These are phyloP conservation scores for Hymenoscyphus linearis DNA, from an alignment of 2,329 filamentous ascomycete genomes.

Conservation along the genomic window DNA sequence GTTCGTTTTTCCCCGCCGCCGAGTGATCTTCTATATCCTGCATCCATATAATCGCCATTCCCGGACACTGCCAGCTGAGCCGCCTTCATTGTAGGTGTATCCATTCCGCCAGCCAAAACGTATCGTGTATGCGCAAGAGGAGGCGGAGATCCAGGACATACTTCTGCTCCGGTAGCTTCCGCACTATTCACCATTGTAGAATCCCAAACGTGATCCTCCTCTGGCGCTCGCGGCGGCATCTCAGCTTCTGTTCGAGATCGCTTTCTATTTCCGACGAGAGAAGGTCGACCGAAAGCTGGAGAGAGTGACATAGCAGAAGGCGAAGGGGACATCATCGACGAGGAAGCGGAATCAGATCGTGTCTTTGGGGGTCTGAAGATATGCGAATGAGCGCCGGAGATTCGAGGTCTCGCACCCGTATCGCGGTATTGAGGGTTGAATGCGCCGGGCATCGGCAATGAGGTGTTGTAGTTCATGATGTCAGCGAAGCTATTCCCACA, in stretches of 20 bases:
- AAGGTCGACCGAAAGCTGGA: slow-evolving; percentile 1
- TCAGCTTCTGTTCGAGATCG: slow-evolving; percentile 18
- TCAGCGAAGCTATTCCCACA: not conserved
- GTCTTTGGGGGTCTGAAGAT: slow-evolving; percentile 40
- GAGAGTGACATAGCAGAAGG: slow-evolving; percentile 8
- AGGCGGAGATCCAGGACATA: slow-evolving; percentile 32
- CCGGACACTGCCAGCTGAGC: slow-evolving; percentile 34
- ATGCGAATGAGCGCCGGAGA: slow-evolving; percentile 32
- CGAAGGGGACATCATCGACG: slow-evolving; percentile 27
- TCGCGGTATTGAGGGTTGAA: slow-evolving; percentile 19
- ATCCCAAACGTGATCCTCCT: slow-evolving; percentile 12
- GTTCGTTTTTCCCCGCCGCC: slow-evolving; percentile 9
- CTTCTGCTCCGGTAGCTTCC: slow-evolving; percentile 9
- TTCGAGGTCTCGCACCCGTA: slow-evolving; percentile 18
- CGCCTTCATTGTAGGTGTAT: slow-evolving; percentile 36
- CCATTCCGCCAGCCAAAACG: slow-evolving; percentile 43
- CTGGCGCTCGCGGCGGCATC: slow-evolving; percentile 1
- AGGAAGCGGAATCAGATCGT: slow-evolving; percentile 34
- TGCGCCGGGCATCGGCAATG: slow-evolving; percentile 22
- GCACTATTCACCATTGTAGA: slow-evolving; percentile 12
- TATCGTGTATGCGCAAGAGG: slow-evolving; percentile 48
- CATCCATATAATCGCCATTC: slow-evolving; percentile 32
- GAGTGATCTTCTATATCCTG: slow-evolving; percentile 34
- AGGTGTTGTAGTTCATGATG: slow-evolving; percentile 21
- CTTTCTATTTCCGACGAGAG: slow-evolving; percentile 11